Conservation (phyloP, 257 asterid species). For the Solanum piurae region DNA sequence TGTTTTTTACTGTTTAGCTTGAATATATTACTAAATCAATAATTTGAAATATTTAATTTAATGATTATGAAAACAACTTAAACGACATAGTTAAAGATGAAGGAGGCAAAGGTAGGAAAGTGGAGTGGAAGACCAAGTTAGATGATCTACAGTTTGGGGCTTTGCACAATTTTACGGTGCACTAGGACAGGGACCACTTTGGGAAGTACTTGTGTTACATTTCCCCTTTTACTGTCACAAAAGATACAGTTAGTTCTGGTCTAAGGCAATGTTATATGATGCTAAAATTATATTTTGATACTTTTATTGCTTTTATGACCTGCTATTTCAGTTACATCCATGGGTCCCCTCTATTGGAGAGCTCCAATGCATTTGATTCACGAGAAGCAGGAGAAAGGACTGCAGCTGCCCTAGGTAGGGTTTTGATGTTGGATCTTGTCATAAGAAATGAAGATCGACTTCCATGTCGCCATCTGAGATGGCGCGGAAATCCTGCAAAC, state of each 20-base stretch:
- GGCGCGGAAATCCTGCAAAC: conserved; percentile 95
- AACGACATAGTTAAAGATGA: not conserved
- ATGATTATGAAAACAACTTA: not conserved
- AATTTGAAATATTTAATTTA: not conserved
- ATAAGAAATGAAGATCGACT: conserved; percentile 96
- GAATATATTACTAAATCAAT: not conserved
- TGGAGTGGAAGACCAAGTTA: not conserved
- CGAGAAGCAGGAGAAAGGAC: conserved; percentile 77
- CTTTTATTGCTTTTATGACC: not conserved
- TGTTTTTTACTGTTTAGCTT: not conserved
- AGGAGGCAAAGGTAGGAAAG: not conserved
- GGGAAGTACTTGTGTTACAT: not conserved
- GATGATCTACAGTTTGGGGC: not conserved
- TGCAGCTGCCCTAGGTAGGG: conserved; percentile 86
- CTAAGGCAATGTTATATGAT: not conserved
- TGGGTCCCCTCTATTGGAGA: conserved; percentile 85
- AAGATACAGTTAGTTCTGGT: not conserved
- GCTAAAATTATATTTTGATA: not conserved
- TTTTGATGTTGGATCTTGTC: conserved; percentile 87
- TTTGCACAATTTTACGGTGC: not conserved
- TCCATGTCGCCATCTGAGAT: conserved; percentile 92
- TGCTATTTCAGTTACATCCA: conserved; percentile 59
- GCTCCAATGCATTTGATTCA: conserved; percentile 72
- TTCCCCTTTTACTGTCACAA: not conserved
- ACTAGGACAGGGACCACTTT: not conserved